Conservation (phyloP, 805 yeast species). For the Yamadazyma akitaensis region DNA sequence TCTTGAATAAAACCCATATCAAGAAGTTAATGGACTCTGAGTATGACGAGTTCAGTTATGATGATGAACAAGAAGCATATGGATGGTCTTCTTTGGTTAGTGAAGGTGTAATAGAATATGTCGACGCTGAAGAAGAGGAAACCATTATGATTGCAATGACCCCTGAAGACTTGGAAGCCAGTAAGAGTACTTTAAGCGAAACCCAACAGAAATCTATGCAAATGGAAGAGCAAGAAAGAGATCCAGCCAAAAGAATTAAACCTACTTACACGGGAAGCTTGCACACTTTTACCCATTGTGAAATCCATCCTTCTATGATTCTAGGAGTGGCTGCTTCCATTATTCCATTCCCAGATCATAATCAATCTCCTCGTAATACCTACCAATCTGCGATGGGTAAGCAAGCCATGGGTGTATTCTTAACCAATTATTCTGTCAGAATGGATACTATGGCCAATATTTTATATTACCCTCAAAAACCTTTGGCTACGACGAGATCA, state of each 20-base stretch:
- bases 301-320: conserved; percentile 98
- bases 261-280: conserved; percentile 51
- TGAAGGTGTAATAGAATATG: conserved; percentile 90
- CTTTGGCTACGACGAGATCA: conserved; percentile 94
- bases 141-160: conserved; percentile 98
- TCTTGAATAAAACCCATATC: conserved; percentile 81
- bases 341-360: conserved; percentile 99
- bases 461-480: conserved; percentile 95
- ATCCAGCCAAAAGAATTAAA: conserved; percentile 85
- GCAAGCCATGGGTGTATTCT: conserved; percentile 98
- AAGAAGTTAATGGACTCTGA: conserved; percentile 60
- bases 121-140: conserved; percentile 99
- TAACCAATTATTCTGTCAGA: conserved; percentile 92
- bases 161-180: conserved; percentile 88
- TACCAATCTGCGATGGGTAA: conserved; percentile 99
- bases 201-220: conserved; percentile 43
- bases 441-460: conserved; percentile 99
- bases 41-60: conserved; percentile 53
- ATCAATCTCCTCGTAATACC: conserved; percentile 98
- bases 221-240: conserved; percentile 47
- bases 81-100: conserved; percentile 84
- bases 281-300: conserved; percentile 95
- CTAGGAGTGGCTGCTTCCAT: conserved; percentile 98
- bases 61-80: conserved; percentile 48
- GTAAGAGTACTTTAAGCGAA: conserved; percentile 40